Percentiles rank a stretch among this genome's conserved stretches.
phyloP scores from a whole-genome alignment of 139 green algal genomes.

The Micractinium sp. region DNA sequence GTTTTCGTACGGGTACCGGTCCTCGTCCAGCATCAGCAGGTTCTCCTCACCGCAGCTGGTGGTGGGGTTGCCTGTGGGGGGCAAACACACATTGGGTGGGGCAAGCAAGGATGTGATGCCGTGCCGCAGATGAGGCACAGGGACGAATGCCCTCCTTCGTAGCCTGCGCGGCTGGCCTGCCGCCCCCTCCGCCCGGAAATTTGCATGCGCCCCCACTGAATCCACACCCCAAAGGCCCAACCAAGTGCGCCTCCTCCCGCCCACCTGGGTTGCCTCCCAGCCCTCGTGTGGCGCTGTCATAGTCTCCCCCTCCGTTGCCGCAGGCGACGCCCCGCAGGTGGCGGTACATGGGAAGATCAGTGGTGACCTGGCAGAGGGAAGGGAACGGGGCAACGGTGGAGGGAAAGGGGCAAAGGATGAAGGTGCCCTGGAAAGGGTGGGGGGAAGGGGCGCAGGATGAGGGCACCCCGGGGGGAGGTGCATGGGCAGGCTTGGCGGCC shows the following conservation, averaged over 20 bases:
- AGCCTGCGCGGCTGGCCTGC: too few species aligned
- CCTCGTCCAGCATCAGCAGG: conserved; percentile 62
- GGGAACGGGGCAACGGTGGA: too few species aligned
- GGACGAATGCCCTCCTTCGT: too few species aligned
- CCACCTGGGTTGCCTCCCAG: conserved; percentile 65
- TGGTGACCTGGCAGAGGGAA: conserved; percentile 62
- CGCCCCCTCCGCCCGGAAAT: too few species aligned
- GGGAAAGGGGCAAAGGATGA: background rate
- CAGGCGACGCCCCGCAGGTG: conserved; percentile 52
- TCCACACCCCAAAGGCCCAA: too few species aligned
- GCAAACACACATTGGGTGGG: too few species aligned
- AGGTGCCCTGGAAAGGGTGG: background rate
- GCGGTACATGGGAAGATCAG: conserved; percentile 77
- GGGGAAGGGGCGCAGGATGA: too few species aligned
- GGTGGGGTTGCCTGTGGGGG: background rate
- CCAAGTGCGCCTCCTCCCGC: background rate
- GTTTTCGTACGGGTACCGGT: conserved; percentile 61
- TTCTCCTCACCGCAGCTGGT: conserved; percentile 54
- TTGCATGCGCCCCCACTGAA: too few species aligned
- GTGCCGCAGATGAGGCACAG: too few species aligned
- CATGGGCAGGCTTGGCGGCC: too few species aligned
- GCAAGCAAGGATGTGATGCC: background rate
- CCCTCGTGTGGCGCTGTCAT: conserved; percentile 66
- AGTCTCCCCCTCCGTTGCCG: conserved; percentile 49
- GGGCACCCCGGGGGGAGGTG: too few species aligned